Percentiles rank a stretch among this genome's conserved stretches.
Conservation (phyloP, 768 basidiomycete species). For the Paxillus rubicundulus region DNA sequence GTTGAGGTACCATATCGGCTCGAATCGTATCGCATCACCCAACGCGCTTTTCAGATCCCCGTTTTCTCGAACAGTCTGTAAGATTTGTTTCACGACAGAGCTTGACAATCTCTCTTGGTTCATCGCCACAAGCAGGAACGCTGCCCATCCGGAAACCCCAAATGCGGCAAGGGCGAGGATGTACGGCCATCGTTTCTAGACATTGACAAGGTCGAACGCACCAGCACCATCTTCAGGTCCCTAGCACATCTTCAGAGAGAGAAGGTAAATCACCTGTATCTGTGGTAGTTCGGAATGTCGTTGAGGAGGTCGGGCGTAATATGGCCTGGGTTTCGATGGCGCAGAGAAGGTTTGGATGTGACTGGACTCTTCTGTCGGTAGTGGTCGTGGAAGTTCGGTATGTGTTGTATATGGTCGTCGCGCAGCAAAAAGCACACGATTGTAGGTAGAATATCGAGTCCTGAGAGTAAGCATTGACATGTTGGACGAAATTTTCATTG, state of each 20-base stretch:
- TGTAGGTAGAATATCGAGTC: slow-evolving; percentile 4
- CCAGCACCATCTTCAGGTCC: not conserved
- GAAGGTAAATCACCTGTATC: slow-evolving; percentile 33
- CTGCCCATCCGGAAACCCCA: slow-evolving; percentile 63
- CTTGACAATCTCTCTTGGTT: slow-evolving; percentile 79
- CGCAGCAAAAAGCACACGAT: slow-evolving; percentile 10
- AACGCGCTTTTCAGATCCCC: slow-evolving; percentile 48
- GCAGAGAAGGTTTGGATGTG: slow-evolving; percentile 40
- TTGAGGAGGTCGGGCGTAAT: slow-evolving; percentile 40
- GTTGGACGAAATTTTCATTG: not conserved
- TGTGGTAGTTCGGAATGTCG: slow-evolving; percentile 40
- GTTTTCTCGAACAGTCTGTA: slow-evolving; percentile 57
- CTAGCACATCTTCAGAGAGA: not conserved
- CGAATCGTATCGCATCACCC: slow-evolving; percentile 52
- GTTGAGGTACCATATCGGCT: slow-evolving; percentile 54
- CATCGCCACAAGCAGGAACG: slow-evolving; percentile 65
- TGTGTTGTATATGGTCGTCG: slow-evolving; percentile 17
- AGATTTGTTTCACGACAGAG: slow-evolving; percentile 67
- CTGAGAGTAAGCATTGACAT: slow-evolving; percentile 17
- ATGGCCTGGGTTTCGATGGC: slow-evolving; percentile 43
- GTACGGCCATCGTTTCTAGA: slow-evolving; percentile 53
- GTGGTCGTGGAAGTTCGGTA: slow-evolving; percentile 24
- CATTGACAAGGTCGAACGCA: not conserved
- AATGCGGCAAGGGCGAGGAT: slow-evolving; percentile 46
- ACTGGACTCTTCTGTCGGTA: slow-evolving; percentile 23